Evolutionary conservation across 148 eudicot genomes (phyloP).

Genomic region (Dysphania ambrosioides): DNA sequence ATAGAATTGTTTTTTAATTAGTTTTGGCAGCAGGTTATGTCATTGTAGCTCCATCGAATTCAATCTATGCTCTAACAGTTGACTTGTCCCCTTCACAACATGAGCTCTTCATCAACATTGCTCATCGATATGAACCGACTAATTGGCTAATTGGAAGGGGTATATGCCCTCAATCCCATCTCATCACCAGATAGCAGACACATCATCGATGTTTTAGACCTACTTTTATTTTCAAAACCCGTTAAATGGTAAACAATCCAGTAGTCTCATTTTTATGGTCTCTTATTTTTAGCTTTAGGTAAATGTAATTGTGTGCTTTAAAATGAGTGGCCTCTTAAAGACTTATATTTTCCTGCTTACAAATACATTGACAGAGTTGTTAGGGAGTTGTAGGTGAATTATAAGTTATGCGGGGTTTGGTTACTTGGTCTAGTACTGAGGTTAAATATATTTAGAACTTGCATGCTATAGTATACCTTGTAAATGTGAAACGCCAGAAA

Average conservation of each 20-base stretch:
- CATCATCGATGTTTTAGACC: slow-evolving; percentile 40
- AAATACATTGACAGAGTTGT: neutral
- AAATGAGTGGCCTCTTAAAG: neutral
- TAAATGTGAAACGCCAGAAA: slow-evolving; percentile 10
- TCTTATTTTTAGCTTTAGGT: slow-evolving; percentile 11
- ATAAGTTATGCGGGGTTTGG: neutral
- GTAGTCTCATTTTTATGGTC: slow-evolving; percentile 23
- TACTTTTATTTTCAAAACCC: slow-evolving; percentile 35
- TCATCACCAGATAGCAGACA: slow-evolving; percentile 38
- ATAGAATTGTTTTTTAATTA: slow-evolving; percentile 38
- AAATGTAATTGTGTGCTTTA: neutral
- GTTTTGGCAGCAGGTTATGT: slow-evolving; percentile 67
- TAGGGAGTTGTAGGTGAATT: neutral
- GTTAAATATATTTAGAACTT: neutral
- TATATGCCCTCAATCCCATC: slow-evolving; percentile 41
- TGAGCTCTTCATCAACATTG: slow-evolving; percentile 51
- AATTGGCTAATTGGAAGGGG: slow-evolving; percentile 49
- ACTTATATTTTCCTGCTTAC: neutral
- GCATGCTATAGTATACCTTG: neutral
- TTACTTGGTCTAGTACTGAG: neutral
- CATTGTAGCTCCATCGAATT: slow-evolving; percentile 55
- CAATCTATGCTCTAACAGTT: slow-evolving; percentile 48
- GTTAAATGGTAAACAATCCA: slow-evolving; percentile 31
- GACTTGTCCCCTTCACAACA: slow-evolving; percentile 39
- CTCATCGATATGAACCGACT: slow-evolving; percentile 43